Evolutionary conservation across 371 early-diverging fungal species (phyloP), one percentile per base, ranked within the genome.

Genomic region (Mucor irregularis): DNA sequence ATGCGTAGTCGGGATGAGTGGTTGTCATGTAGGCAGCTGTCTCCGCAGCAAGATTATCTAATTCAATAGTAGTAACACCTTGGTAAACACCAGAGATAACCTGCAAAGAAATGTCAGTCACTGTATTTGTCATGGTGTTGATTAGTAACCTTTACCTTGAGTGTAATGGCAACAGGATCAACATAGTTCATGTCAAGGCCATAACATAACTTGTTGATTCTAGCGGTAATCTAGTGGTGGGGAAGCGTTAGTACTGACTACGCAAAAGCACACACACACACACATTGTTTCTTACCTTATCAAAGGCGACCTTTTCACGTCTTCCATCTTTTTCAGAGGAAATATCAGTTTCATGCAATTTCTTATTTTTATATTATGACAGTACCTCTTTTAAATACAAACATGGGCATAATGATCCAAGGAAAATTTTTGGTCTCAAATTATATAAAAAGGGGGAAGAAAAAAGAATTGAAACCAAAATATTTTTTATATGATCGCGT

Each of bases 1-100:
- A 73, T 19, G 93, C 92, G 70, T 95, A 98, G 72, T 97, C 93
- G 4, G 96, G 94, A 74, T 96, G 96, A 44, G 87, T 86, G 10
- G 94, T 92, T 5, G 93, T 94, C 82, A 93, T 75, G 64, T 91
- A 92, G 1, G 93, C 94, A 0, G 92, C 89, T 0, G 93, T 94
- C 71, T 94, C 94, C 37, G 94, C 94, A 16, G 93, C 93, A 26
- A 94, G 80, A 67, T 90, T 94, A 73, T 94, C 94, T 53, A 94
- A 79, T 69, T 92, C 93, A 6, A 90, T 85, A 1, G 94, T 94
- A 11, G 93, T 91, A 28, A 94, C 92, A 45, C 94, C 94, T 69
- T 90, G 90, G 71, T 93, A 94, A 28, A 94, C 91, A 39, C 95
- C 95, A 49, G 75, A 73, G 55, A 94, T 86, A 35, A 94, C 78